Evolutionary conservation across 371 early-diverging fungal genomes (phyloP), one percentile per base, ranked within the genome.

Genomic region (Rhizomucor pusillus): DNA sequence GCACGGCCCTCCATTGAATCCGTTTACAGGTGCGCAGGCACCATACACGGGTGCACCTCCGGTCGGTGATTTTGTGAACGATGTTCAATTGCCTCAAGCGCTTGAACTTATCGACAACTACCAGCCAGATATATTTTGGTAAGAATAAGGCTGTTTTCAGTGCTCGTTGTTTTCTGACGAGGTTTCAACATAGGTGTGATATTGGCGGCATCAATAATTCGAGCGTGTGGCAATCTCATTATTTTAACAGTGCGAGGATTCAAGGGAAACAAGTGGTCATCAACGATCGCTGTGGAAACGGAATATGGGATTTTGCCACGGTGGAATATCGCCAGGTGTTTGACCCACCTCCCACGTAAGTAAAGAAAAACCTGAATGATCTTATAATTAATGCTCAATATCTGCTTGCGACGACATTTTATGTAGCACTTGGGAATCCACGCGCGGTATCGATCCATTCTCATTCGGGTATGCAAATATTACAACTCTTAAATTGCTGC

Each of bases 181-280:
- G n/a, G 25, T 22, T 2, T n/a, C 13, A 29, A 29, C 11, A 2
- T 39, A 60, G 60, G 60, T 66, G 73, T 23, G 73, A 73, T 54
- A 73, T 73, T 49, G 73, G 73, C 0, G 73, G 73, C 0, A 69
- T 73, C 33, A 62, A 73, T 23, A 67, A 73, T 33, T 69, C 73
- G 0, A 53, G 59, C 3, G 58, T 53, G 11, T 73, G 66, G 69
- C 69, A 69, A 44, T 23, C 56, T 1, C 50, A 63, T 9, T 73
- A 47, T 43, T 69, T 67, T 33, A 63, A 66, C 19, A 22, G 50
- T 4, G 72, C 68, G 1, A 25, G 34, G 9, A 12, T 20, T 0
- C 6, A 46, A 13, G 54, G 52, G 3, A 45, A 43, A 3, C 62
- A 62, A 25, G 67, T 71, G 0, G 47, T 60, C 9, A 48, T 66